Base-by-base conservation (phyloP, 345 rosid species). In the Boechera retrofracta region DNA sequence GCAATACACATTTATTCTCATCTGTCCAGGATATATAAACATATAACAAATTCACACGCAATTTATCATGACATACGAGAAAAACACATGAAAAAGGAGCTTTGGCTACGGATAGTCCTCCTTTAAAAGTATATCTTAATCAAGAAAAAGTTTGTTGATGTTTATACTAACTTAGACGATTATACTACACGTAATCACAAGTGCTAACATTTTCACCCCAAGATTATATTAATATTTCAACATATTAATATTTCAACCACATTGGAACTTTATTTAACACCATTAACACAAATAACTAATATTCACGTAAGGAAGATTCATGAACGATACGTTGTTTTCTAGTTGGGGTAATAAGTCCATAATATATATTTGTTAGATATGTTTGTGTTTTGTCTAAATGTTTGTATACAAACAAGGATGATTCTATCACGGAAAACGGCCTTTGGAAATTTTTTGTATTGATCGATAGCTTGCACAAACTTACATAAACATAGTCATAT, bases 1-100 rank as follows among this genome's bases (percentile, higher is more conserved):
- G 10, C 36, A 11, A 28, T 36, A 48, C 44, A 67, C 16, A 69
- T 69, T 61, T 9, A 68, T 60, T 6, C 63, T 13, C 63, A 68
- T 52, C 18, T 52, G 10, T 55, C 59, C 58, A 77, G 8, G 21
- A 52, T 53, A 51, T 29, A 58, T 21, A 24, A 69, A 76, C 57
- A 18, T 53, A 62, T 62, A 29, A 24, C 51, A 62, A 62, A 29
- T 42, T 53, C 75, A 54, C 24, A 69, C 75, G 64, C 42, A 69
- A 61, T 52, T 60, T 69, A 8, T 52, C 39, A 69, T 54, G 32
- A 15, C 48, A 76, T 54, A 42, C 57, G 64, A 69, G 70, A 68
- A 60, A 68, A 61, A 69, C 64, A 54, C 71, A 77, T 63, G 56
- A 62, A 69, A 76, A 71, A 71, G 76, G 56, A 71, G 67, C 72